These are phyloP conservation scores for Micractinium conductrix DNA, from an alignment of 139 green algal genomes.

Conservation along the genomic window DNA sequence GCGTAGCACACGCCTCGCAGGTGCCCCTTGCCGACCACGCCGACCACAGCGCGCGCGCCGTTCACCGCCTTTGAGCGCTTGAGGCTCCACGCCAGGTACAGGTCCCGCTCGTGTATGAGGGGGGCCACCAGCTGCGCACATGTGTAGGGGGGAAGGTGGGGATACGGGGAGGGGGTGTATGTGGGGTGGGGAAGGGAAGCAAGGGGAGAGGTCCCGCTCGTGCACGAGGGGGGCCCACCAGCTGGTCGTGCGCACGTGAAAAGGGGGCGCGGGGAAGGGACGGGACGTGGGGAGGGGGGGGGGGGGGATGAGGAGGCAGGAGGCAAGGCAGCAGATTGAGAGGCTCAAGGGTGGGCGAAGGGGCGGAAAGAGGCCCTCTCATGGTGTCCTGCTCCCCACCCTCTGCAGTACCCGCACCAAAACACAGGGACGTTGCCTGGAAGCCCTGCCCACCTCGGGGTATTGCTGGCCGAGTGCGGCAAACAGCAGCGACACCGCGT, in stretches of 20 bases:
- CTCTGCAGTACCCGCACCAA: no score
- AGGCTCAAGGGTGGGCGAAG: no score
- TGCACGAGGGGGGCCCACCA: not conserved
- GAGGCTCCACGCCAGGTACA: slow-evolving; percentile 80
- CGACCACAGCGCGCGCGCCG: slow-evolving; percentile 67
- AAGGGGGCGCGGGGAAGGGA: no score
- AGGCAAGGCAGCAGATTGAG: not conserved
- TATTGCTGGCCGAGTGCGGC: not conserved
- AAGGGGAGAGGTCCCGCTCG: not conserved
- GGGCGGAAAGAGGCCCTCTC: not conserved
- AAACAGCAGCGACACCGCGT: slow-evolving; percentile 53
- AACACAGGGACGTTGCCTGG: not conserved
- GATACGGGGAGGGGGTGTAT: not conserved
- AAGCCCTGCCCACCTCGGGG: not conserved
- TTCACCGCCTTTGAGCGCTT: slow-evolving; percentile 82
- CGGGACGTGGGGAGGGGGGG: not conserved
- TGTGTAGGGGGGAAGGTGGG: not conserved
- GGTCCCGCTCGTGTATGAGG: slow-evolving; percentile 75
- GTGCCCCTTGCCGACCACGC: slow-evolving; percentile 80
- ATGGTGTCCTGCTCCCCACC: no score
- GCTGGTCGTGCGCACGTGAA: no score
- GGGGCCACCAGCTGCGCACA: slow-evolving; percentile 30
- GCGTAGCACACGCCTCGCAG: slow-evolving; percentile 66
- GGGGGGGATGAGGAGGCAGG: no score
- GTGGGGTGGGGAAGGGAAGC: not conserved